phyloP scores from a whole-genome alignment of 495 filamentous ascomycete genomes.

The Annulohypoxylon bovei region DNA sequence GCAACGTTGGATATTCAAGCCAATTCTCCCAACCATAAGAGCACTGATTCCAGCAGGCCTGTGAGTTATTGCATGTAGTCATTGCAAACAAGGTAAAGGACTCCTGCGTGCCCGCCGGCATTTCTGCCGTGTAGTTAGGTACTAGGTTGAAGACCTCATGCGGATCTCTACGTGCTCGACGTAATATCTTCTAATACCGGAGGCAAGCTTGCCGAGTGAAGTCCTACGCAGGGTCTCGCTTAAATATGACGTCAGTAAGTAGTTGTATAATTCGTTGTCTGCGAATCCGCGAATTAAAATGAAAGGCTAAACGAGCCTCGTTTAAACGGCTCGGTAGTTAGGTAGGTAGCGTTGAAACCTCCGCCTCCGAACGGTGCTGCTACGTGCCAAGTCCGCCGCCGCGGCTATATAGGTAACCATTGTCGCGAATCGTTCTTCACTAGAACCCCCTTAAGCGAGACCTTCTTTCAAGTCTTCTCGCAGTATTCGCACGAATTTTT shows the following conservation, averaged over 20 bases:
- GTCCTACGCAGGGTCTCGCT: conserved; percentile 14
- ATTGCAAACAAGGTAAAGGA: too few species aligned
- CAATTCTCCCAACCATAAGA: too few species aligned
- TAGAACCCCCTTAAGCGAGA: conserved; percentile 6
- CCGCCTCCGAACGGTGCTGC: conserved; percentile 2
- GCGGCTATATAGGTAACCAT: conserved; percentile 17
- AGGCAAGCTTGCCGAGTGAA: too few species aligned
- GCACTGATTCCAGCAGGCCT: too few species aligned
- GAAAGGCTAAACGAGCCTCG: conserved; percentile 12
- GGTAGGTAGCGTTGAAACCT: conserved; percentile 10
- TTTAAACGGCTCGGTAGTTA: conserved; percentile 16
- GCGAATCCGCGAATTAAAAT: not conserved
- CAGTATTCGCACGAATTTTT: not conserved
- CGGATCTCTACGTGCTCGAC: too few species aligned
- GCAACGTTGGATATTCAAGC: too few species aligned
- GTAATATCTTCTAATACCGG: too few species aligned
- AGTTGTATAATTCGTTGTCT: not conserved
- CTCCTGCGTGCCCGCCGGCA: too few species aligned
- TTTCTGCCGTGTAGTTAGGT: too few species aligned
- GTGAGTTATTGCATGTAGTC: too few species aligned
- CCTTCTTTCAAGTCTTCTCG: conserved; percentile 13
- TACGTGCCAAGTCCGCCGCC: not conserved
- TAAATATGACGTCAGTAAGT: conserved; percentile 14
- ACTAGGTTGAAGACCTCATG: too few species aligned
- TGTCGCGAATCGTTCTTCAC: conserved; percentile 13